These are phyloP conservation scores for Phycomyces blakesleeanus DNA, from an alignment of 192 early-diverging fungal species.

Conservation along the genomic window DNA sequence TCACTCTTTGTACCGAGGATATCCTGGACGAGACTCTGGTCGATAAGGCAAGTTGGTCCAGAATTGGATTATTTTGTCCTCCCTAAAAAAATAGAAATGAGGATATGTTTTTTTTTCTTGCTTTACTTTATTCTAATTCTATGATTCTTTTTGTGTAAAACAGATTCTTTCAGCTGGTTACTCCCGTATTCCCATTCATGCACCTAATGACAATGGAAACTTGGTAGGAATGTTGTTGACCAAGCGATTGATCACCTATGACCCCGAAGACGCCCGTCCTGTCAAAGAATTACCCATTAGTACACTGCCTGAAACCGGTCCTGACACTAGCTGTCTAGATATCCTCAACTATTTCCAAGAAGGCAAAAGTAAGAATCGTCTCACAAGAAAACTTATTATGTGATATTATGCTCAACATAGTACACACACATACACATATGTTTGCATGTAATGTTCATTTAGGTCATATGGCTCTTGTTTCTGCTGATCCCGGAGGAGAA, in stretches of 20 bases:
- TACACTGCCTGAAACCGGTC: constrained; percentile 48
- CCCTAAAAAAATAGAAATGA: too few relatives aligned
- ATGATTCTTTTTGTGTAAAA: too few relatives aligned
- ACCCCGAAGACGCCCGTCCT: constrained; percentile 63
- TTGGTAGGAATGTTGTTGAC: constrained; percentile 81
- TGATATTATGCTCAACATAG: too few relatives aligned
- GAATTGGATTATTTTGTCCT: too few relatives aligned
- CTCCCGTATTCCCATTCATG: constrained; percentile 75
- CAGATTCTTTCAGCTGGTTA: constrained; percentile 68
- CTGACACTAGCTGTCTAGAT: constrained; percentile 61
- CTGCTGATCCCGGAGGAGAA: constrained; percentile 44
- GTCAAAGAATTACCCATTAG: constrained; percentile 58
- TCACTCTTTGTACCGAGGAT: constrained; percentile 59
- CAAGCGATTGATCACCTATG: constrained; percentile 70
- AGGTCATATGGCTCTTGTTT: constrained; percentile 72
- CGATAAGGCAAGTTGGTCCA: constrained; percentile 30
- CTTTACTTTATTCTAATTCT: too few relatives aligned
- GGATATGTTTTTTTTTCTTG: too few relatives aligned
- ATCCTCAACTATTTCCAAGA: constrained; percentile 83
- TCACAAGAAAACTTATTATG: too few relatives aligned
- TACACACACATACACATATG: too few relatives aligned
- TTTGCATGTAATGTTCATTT: too few relatives aligned
- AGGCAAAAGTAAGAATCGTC: constrained; percentile 51
- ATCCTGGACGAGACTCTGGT: constrained; percentile 54
- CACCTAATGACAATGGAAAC: constrained; percentile 49